phyloP scores from a whole-genome alignment of 192 early-diverging fungal species.

The Backusella parvicylindrica region DNA sequence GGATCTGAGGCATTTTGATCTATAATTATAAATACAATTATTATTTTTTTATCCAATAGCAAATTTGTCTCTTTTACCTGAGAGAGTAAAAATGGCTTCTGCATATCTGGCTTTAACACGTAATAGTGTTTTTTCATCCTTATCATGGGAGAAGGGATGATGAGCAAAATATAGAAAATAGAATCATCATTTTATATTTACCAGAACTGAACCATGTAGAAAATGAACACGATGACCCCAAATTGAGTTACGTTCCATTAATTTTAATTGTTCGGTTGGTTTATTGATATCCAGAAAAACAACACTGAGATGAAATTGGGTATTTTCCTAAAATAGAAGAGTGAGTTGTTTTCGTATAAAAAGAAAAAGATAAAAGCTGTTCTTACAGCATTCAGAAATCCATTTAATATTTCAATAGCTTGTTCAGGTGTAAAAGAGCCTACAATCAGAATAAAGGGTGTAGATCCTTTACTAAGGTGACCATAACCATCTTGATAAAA shows the following conservation, averaged over 20 bases:
- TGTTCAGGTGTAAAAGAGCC: constrained; percentile 39
- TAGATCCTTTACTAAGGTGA: constrained; percentile 8
- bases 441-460: constrained; percentile 40
- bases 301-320: constrained; percentile 30
- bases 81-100: constrained; percentile 40
- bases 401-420: constrained; percentile 36
- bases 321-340: background rate
- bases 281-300: constrained; percentile 42
- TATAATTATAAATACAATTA: background rate
- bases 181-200: background rate
- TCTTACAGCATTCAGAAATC: constrained; percentile 39
- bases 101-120: constrained; percentile 36
- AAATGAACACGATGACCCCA: constrained; percentile 33
- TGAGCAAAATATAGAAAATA: background rate
- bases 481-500: constrained; percentile 10
- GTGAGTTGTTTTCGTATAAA: background rate
- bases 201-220: constrained; percentile 26
- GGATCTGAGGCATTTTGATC: constrained; percentile 46
- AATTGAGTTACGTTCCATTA: constrained; percentile 30
- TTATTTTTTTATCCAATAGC: background rate
- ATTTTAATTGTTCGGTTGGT: constrained; percentile 41
- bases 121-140: background rate
- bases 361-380: background rate
- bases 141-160: background rate
- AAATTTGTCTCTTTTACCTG: constrained; percentile 21